Percentiles rank a stretch among this genome's conserved stretches.
Conservation (phyloP, 768 basidiomycete species). For the Tulasnella sp. region DNA sequence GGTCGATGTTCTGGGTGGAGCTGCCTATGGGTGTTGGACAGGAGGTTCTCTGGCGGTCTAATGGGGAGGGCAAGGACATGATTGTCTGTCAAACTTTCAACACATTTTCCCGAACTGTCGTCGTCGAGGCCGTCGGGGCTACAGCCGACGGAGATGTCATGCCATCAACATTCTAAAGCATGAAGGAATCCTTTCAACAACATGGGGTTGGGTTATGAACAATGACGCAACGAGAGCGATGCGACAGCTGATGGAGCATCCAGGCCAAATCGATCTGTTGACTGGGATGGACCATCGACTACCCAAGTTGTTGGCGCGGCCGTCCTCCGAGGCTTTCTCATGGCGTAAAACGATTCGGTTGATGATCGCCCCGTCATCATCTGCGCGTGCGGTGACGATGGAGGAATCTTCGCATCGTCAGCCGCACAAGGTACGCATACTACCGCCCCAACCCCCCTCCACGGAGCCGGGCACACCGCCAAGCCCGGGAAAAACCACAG, state of each 20-base stretch:
- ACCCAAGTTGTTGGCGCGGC: neutral
- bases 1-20: conserved; percentile 86
- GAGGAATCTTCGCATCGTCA: neutral
- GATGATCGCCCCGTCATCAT: neutral
- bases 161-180: conserved; percentile 4
- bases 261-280: conserved; percentile 7
- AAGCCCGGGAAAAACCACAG: neutral
- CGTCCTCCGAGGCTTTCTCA: neutral
- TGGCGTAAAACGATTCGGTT: neutral
- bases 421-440: neutral
- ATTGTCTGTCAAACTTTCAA: conserved; percentile 2
- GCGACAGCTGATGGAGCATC: conserved; percentile 11
- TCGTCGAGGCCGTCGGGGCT: conserved; percentile 12
- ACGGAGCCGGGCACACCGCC: neutral
- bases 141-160: conserved; percentile 1
- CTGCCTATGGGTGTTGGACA: conserved; percentile 31
- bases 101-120: neutral
- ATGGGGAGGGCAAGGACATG: neutral
- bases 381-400: neutral
- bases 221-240: neutral
- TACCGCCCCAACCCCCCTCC: conserved; percentile 6
- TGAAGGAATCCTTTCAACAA: neutral
- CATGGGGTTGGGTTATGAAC: neutral
- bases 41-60: conserved; percentile 13
- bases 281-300: neutral